Evolutionary conservation across 2,329 filamentous ascomycete genomes (phyloP).

Genomic region (Exophiala oligosperma): DNA sequence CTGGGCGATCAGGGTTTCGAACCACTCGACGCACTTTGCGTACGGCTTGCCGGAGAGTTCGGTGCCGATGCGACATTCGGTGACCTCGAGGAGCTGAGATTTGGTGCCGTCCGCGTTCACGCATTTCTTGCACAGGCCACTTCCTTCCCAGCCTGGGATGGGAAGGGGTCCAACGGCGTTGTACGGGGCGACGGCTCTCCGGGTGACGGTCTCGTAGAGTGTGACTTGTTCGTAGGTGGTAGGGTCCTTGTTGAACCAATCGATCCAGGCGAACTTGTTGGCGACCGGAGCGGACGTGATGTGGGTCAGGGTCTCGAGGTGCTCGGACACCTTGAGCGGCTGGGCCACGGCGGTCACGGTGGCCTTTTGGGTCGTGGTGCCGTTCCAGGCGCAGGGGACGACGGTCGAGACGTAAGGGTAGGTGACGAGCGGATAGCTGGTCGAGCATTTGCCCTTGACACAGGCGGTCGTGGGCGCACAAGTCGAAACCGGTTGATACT

Average conservation of each 20-base stretch:
- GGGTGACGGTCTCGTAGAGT: conserved; percentile 10
- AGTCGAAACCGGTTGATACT: not conserved
- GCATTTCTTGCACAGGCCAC: conserved; percentile 7
- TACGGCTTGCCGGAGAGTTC: not conserved
- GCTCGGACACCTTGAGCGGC: conserved; percentile 9
- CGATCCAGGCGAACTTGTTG: not conserved
- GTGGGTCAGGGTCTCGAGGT: conserved; percentile 11
- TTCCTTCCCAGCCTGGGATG: conserved; percentile 12
- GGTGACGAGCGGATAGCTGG: conserved; percentile 12
- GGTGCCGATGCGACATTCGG: conserved; percentile 4
- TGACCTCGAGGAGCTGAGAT: conserved; percentile 3
- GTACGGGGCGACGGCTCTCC: conserved; percentile 11
- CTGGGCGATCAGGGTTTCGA: conserved; percentile 4
- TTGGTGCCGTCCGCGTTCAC: not conserved
- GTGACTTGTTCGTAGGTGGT: not conserved
- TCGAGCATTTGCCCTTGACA: conserved; percentile 10
- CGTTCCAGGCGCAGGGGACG: conserved; percentile 16
- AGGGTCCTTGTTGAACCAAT: not conserved
- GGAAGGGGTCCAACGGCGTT: conserved; percentile 8
- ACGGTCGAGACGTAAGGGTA: conserved; percentile 21
- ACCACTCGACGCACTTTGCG: conserved; percentile 1
- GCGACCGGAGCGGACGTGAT: not conserved
- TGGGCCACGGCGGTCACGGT: conserved; percentile 15
- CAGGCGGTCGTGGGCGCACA: not conserved
- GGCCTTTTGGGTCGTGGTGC: conserved; percentile 13